Base-by-base conservation (phyloP, 306 rosid genomes). In the Quercus robur region DNA sequence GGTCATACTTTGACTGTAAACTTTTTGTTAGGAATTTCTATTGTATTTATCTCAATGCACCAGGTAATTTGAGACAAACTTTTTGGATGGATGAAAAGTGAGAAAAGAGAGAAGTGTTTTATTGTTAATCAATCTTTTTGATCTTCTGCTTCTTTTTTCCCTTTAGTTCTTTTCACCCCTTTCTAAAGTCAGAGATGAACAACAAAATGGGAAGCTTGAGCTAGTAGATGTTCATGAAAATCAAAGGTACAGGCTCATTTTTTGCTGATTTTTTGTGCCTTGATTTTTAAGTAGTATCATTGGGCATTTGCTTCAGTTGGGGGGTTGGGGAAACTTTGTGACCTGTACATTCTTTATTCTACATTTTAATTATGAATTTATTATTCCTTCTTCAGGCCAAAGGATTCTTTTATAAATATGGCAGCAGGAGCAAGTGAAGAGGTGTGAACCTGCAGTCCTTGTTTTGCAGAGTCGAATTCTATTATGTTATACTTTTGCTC, bases 351-450 rank as follows among this genome's bases (percentile, higher is more conserved):
- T 11, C 3, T 3, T 78, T 64, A 49, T 33, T 35, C 20, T 72
- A 70, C 28, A 30, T 80, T 86, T 71, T 56, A 44, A 46, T 82
- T 56, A 80, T 35, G 26, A 74, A 51, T 79, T 41, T 41, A 12
- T 74, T 57, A 6, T 75, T 79, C 35, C 77, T 79, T 56, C 75
- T 84, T 21, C 89, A 95, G 99, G 87, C 88, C 97, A 55, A 96
- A 89, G 82, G 97, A 94, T 18, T 85, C 97, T 73, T 93, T 96
- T 54, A 75, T 96, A 78, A 82, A 91, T 85, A 96, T 96, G 84
- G 86, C 99, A 75, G 98, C 97, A 28, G 99, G 98, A 84, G 99
- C 98, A 78, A 96, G 85, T 84, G 99, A 96, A 66, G 99, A 96
- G 95, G 99, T 96, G 69, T 26, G 63, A 41, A 84, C 59, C 55